These are phyloP conservation scores for Fraxinus floribunda DNA, from an alignment of 305 asterid genomes.

Conservation along the genomic window DNA sequence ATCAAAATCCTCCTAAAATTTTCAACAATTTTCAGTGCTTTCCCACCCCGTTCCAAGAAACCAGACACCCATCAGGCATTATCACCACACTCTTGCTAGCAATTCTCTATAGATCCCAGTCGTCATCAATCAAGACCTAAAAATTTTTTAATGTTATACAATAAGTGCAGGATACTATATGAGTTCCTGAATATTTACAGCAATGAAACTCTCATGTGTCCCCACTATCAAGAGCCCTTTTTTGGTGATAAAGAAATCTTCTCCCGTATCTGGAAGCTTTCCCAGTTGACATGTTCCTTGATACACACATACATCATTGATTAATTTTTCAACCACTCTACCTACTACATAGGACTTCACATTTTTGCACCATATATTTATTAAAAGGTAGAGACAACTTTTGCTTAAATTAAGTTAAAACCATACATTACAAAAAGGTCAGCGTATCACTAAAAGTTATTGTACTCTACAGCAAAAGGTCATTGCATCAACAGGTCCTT, in stretches of 20 bases:
- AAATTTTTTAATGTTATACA: conserved; percentile 44
- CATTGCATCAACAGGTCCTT: not conserved
- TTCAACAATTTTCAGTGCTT: not conserved
- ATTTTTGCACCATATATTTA: too few species aligned
- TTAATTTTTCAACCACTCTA: too few species aligned
- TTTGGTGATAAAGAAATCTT: conserved; percentile 30
- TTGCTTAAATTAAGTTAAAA: too few species aligned
- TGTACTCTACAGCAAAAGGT: too few species aligned
- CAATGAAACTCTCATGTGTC: conserved; percentile 31
- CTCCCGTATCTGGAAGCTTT: conserved; percentile 23
- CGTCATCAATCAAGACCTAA: conserved; percentile 16
- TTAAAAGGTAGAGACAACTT: too few species aligned
- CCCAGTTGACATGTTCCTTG: not conserved
- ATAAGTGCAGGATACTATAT: conserved; percentile 26
- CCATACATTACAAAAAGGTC: too few species aligned
- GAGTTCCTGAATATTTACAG: conserved; percentile 27
- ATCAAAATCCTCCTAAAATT: not conserved
- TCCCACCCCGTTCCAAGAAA: not conserved
- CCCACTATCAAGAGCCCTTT: conserved; percentile 30
- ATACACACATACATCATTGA: too few species aligned
- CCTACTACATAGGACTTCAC: too few species aligned
- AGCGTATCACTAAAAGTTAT: too few species aligned
- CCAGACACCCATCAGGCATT: not conserved
- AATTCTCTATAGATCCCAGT: not conserved
- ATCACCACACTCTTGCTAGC: not conserved